Conservation (phyloP, 176 grass and related monocot genomes). For the Otatea glauca region DNA sequence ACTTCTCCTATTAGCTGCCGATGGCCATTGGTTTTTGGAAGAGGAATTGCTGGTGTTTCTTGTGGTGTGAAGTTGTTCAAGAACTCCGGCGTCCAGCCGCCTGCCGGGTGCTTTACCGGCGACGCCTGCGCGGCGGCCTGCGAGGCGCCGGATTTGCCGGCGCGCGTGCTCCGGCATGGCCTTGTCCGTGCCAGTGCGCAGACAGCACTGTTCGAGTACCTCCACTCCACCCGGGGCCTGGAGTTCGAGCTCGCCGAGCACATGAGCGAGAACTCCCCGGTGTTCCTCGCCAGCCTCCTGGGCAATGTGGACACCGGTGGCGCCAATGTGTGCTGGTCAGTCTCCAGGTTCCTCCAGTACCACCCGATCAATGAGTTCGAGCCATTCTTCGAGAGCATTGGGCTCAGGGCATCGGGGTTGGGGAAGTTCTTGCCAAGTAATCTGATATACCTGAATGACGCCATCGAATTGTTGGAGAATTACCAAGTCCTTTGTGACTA, state of each 20-base stretch:
- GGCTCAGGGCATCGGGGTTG: slow-evolving; percentile 45
- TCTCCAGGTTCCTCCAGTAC: slow-evolving; percentile 51
- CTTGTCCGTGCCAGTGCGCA: slow-evolving; percentile 38
- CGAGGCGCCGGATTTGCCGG: not conserved
- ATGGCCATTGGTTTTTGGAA: not conserved
- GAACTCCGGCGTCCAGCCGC: not conserved
- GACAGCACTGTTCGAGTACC: slow-evolving; percentile 55
- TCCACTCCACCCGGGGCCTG: slow-evolving; percentile 49
- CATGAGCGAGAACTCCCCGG: slow-evolving; percentile 62
- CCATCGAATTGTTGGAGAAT: slow-evolving; percentile 56
- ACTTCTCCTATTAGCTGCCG: not conserved
- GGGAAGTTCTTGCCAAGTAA: slow-evolving; percentile 47
- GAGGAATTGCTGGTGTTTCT: not conserved
- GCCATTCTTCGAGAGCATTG: slow-evolving; percentile 70
- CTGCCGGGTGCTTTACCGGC: not conserved
- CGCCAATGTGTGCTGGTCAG: slow-evolving; percentile 22
- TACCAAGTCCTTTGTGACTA: slow-evolving; percentile 58
- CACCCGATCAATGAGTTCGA: slow-evolving; percentile 72
- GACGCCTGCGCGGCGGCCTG: not conserved
- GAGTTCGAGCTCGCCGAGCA: slow-evolving; percentile 52
- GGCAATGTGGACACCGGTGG: slow-evolving; percentile 26
- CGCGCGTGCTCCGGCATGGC: slow-evolving; percentile 10
- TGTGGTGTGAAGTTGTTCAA: not conserved
- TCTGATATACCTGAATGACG: slow-evolving; percentile 59
- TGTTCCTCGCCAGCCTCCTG: slow-evolving; percentile 49